These are phyloP conservation scores for Beauveria medogensis DNA, from an alignment of 2,329 filamentous ascomycete species.

Conservation along the genomic window DNA sequence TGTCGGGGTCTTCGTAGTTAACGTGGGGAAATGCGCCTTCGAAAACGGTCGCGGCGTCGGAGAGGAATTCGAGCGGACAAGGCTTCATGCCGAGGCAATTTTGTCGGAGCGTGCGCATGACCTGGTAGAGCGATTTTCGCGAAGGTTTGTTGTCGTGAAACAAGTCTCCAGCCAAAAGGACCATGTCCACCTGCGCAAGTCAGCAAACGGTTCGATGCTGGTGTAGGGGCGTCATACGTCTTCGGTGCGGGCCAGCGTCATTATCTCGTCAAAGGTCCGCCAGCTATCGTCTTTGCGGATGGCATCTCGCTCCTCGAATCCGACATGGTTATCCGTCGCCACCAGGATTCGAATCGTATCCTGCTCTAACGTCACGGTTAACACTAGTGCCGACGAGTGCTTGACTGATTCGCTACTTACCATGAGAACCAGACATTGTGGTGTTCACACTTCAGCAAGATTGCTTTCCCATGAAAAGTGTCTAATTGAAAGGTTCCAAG, in stretches of 20 bases:
- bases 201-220: not conserved
- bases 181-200: slow-evolving; percentile 70
- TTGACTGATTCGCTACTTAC: not conserved
- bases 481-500: too few species aligned
- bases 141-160: slow-evolving; percentile 99
- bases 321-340: slow-evolving; percentile 95
- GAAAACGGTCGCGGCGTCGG: slow-evolving; percentile 86
- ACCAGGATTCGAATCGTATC: slow-evolving; percentile 93
- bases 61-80: slow-evolving; percentile 89
- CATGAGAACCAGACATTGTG: not conserved
- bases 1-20: slow-evolving; percentile 96
- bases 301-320: slow-evolving; percentile 86
- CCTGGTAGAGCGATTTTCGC: slow-evolving; percentile 90
- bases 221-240: slow-evolving; percentile 46
- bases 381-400: not conserved
- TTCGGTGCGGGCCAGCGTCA: slow-evolving; percentile 74
- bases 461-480: not conserved
- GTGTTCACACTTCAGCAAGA: not conserved
- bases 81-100: slow-evolving; percentile 95
- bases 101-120: slow-evolving; percentile 87
- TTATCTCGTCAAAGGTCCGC: slow-evolving; percentile 91
- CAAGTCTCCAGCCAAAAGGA: slow-evolving; percentile 85
- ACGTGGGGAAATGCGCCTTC: slow-evolving; percentile 85
- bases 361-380: slow-evolving; percentile 32
- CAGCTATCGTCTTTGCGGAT: slow-evolving; percentile 96